Base-by-base conservation (phyloP, 2,329 filamentous ascomycete genomes). In the Neofusicoccum sp. region DNA sequence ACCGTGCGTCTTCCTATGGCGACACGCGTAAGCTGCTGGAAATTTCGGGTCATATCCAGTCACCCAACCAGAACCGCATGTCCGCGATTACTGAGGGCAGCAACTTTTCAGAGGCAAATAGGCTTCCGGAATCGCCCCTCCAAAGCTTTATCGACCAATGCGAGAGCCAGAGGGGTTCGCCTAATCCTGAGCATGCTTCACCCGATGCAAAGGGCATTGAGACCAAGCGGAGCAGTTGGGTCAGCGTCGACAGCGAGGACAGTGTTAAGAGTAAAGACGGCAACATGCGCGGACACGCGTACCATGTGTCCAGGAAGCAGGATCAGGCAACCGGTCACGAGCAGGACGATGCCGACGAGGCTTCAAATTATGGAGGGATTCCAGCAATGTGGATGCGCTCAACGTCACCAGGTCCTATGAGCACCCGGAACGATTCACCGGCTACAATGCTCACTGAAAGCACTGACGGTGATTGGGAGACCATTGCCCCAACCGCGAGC, bases 391-490 rank as follows among this genome's bases (percentile, higher is more conserved):
- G 59, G 59, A 49, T 41, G 31, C 47, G 48, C 30, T 20, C 49
- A 28, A 24, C 31, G 12, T 61, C 58, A 3, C 47, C 60, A 3
- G 56, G 57, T 6, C 24, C 41, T n/a, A 11, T 14, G 58, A 56
- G 14, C 34, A 26, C 5, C 31, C 65, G 43, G 44, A 63, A 28
- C 64, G 62, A 16, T 33, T 41, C 30, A 34, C 53, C 36, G 3
- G 38, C 38, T 3, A 51, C 36, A 6, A 24, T 51, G 14, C 20
- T 28, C 11, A 28, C 38, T 5, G 59, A 67, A 30, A 64, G 65
- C 7, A 67, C 69, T 2, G 67, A 64, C 24, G 66, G 63, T 9
- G 73, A 75, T 40, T 75, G 73, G 73, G 71, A 74, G 41, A 75
- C 73, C 2, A 59, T 74, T 28, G 69, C 45, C 8, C 65, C 65